phyloP scores from a whole-genome alignment of 2,329 filamentous ascomycete species.

The Microsporum audouinii region DNA sequence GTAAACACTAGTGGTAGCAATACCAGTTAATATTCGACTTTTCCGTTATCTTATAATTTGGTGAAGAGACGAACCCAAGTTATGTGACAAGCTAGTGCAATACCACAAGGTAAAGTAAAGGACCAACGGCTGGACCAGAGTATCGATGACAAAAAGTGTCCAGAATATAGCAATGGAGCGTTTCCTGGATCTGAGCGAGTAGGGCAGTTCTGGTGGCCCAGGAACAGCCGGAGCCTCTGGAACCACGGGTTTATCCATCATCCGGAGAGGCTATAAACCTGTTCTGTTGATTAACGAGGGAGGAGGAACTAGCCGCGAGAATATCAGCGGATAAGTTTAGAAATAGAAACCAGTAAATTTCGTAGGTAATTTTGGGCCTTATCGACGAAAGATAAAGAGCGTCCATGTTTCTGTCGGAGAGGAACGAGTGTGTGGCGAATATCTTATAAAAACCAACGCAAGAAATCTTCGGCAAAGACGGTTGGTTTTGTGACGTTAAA shows the following conservation, averaged over 20 bases:
- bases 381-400: not conserved
- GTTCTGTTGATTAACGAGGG: not conserved
- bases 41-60: not conserved
- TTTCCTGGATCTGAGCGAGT: slow-evolving; percentile 44
- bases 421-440: not conserved
- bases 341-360: not conserved
- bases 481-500: not conserved
- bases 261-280: not conserved
- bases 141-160: slow-evolving; percentile 48
- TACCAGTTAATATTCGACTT: not conserved
- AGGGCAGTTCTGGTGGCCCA: slow-evolving; percentile 43
- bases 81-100: slow-evolving; percentile 38
- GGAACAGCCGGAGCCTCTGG: slow-evolving; percentile 8
- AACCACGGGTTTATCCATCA: slow-evolving; percentile 26
- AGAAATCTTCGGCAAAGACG: not conserved
- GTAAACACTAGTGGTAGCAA: slow-evolving; percentile 28
- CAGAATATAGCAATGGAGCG: slow-evolving; percentile 49
- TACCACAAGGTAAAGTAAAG: slow-evolving; percentile 54
- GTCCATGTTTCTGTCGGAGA: not conserved
- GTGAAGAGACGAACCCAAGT: slow-evolving; percentile 22
- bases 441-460: not conserved
- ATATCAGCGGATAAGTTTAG: not conserved
- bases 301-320: not conserved
- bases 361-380: not conserved
- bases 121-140: slow-evolving; percentile 46